Conservation (phyloP, 2,329 filamentous ascomycete genomes). For the Aspergillus glaucus region DNA sequence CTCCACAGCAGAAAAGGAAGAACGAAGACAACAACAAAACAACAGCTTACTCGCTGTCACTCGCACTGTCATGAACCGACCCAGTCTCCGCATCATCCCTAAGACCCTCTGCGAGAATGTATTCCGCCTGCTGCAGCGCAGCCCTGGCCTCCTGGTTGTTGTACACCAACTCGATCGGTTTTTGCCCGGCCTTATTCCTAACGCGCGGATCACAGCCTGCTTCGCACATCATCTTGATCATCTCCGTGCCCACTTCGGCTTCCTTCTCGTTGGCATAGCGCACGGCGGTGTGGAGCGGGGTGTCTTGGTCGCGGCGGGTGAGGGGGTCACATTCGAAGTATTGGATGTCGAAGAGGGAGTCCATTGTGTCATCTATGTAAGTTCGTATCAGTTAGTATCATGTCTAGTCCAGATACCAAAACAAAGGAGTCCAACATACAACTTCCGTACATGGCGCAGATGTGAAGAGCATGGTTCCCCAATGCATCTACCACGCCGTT, state of each 20-base stretch:
- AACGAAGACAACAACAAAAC: not conserved
- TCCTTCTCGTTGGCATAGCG: conserved; percentile 44
- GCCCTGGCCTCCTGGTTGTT: conserved; percentile 37
- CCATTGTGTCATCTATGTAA: conserved; percentile 40
- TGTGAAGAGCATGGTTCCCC: conserved; percentile 83
- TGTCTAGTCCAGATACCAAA: not conserved
- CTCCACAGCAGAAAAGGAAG: not conserved
- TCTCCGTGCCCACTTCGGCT: conserved; percentile 35
- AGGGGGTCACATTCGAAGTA: conserved; percentile 45
- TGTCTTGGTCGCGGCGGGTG: conserved; percentile 42
- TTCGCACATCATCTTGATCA: conserved; percentile 46
- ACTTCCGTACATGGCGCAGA: conserved; percentile 78
- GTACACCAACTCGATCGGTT: conserved; percentile 40
- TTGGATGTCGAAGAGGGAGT: conserved; percentile 42
- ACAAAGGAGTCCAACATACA: conserved; percentile 51
- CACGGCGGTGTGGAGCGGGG: conserved; percentile 41
- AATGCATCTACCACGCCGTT: conserved; percentile 80
- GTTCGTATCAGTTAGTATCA: not conserved
- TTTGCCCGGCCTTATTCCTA: conserved; percentile 43
- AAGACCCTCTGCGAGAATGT: conserved; percentile 41
- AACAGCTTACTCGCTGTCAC: conserved; percentile 34
- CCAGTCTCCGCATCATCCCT: conserved; percentile 27
- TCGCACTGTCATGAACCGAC: conserved; percentile 33
- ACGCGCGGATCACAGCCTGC: conserved; percentile 44
- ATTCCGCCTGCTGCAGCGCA: conserved; percentile 41